Conservation (phyloP, 1,284 basidiomycete species). For the Heterobasidion irregulare region DNA sequence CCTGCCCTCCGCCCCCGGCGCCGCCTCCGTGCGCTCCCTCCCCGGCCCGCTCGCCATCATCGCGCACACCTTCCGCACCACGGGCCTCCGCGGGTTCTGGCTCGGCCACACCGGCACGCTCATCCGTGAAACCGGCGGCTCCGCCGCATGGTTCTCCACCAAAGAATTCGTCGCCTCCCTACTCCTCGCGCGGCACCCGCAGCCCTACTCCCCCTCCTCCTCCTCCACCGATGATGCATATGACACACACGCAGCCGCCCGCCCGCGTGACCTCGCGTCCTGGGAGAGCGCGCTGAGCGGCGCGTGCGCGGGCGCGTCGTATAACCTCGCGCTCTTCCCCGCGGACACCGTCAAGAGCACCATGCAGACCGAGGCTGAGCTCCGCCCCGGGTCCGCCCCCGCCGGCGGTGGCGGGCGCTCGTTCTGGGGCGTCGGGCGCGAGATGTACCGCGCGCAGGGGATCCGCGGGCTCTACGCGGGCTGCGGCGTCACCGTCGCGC, state of each 20-base stretch:
- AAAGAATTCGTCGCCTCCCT: slow-evolving; percentile 68
- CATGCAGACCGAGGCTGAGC: slow-evolving; percentile 91
- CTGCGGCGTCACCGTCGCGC: slow-evolving; percentile 87
- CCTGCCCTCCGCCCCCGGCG: slow-evolving; percentile 19
- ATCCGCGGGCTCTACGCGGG: slow-evolving; percentile 87
- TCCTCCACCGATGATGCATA: not conserved
- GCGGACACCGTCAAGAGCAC: slow-evolving; percentile 94
- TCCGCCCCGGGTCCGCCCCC: slow-evolving; percentile 55
- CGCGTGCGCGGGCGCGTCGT: slow-evolving; percentile 81
- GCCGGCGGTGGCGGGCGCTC: slow-evolving; percentile 44
- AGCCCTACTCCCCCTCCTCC: not conserved
- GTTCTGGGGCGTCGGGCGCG: slow-evolving; percentile 51
- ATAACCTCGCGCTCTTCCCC: slow-evolving; percentile 84
- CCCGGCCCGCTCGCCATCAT: slow-evolving; percentile 69
- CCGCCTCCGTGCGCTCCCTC: slow-evolving; percentile 17
- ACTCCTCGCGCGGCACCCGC: slow-evolving; percentile 39
- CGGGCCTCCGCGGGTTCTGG: slow-evolving; percentile 80
- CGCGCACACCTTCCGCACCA: slow-evolving; percentile 48
- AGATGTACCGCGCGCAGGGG: slow-evolving; percentile 75
- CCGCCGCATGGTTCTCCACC: slow-evolving; percentile 80
- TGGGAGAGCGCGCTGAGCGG: slow-evolving; percentile 85
- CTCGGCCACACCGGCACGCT: slow-evolving; percentile 82
- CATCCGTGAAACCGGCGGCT: slow-evolving; percentile 83
- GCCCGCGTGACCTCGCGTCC: slow-evolving; percentile 49
- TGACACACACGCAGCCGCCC: slow-evolving; percentile 5